Base-by-base conservation (phyloP, 345 rosid genomes). In the Euphorbia peplus region DNA sequence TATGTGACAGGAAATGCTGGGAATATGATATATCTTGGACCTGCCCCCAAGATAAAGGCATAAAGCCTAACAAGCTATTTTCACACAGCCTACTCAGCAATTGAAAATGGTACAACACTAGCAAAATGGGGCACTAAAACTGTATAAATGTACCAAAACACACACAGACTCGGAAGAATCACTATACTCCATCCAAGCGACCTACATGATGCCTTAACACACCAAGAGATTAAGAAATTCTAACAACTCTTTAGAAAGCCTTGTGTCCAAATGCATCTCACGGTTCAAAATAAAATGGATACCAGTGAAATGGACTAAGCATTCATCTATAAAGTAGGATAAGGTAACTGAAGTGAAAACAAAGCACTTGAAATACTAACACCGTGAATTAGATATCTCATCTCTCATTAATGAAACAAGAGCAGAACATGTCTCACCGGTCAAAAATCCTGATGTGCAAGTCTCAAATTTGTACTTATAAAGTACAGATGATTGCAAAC, bases 31-130 rank as follows among this genome's bases (percentile, higher is more conserved):
- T 14, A 58, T 60, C 55, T 44, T 25, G 53, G 24, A 39, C 42
- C 54, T 26, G 15, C 52, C 63, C 52, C 68, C 57, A 37, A 25
- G 55, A 12, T 41, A 53, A n/a, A n/a, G n/a, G n/a, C n/a, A n/a
- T n/a, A n/a, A 28, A 68, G 44, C 13, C 58, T 7, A 59, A 21
- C 12, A 21, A 30, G 24, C 10, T 25, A 16, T 35, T 51, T 48
- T 22, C 19, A 1, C 44, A 19, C 16, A 37, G 47, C 44, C 24
- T 47, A 4, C 25, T 16, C 19, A 19, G 60, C 32, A 30, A 21
- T 32, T 30, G 18, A 8, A 59, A 30, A 29, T 59, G 26, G 0
- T 11, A 16, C 5, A 19, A 46, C 21, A 41, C 15, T 19, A 59
- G 16, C 35, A 4, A 41, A 32, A 37, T 21, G 41, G 47, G 41